A percentile compares a stretch with the other conserved stretches of the same genome.
phyloP scores from a whole-genome alignment of 2,329 filamentous ascomycete genomes.

The Hypoxylon sp. region DNA sequence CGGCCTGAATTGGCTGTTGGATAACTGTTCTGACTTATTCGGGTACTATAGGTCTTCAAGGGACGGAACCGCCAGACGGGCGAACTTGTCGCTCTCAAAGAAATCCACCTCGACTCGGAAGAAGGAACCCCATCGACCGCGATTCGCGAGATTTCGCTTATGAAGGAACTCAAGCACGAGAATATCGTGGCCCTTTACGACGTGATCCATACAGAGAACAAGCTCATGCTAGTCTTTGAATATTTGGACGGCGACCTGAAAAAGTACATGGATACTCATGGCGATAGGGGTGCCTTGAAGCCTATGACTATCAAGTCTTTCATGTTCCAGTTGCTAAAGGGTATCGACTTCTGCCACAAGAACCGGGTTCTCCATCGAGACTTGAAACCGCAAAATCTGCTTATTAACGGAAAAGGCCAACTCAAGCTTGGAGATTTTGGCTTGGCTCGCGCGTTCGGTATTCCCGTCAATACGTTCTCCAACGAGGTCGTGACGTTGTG shows the following conservation, averaged over 20 bases:
- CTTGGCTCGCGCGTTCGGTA: conserved; percentile 93
- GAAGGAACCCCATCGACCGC: conserved; percentile 97
- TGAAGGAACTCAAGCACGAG: conserved; percentile 99
- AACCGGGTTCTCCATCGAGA: conserved; percentile 97
- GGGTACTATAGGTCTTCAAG: conserved; percentile 85
- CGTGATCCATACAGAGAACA: conserved; percentile 99
- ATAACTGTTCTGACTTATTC: conserved; percentile 22
- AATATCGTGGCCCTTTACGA: conserved; percentile 98
- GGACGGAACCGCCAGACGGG: conserved; percentile 97
- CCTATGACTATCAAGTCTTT: conserved; percentile 96
- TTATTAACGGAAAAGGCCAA: conserved; percentile 92
- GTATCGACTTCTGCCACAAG: conserved; percentile 98
- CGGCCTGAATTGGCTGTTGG: not conserved
- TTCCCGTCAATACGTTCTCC: conserved; percentile 97
- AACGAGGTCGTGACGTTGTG: conserved; percentile 98
- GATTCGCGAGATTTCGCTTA: conserved; percentile 97
- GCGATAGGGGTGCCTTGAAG: conserved; percentile 90
- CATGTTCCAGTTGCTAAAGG: conserved; percentile 97
- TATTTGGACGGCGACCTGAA: conserved; percentile 99
- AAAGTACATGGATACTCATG: conserved; percentile 97
- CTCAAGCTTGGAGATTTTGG: conserved; percentile 96
- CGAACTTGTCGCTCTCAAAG: conserved; percentile 95
- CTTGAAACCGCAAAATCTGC: conserved; percentile 94
- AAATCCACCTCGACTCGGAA: conserved; percentile 98
- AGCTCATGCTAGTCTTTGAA: conserved; percentile 99